Evolutionary conservation across 2,329 filamentous ascomycete species (phyloP).

Genomic region (Alternaria viburni): DNA sequence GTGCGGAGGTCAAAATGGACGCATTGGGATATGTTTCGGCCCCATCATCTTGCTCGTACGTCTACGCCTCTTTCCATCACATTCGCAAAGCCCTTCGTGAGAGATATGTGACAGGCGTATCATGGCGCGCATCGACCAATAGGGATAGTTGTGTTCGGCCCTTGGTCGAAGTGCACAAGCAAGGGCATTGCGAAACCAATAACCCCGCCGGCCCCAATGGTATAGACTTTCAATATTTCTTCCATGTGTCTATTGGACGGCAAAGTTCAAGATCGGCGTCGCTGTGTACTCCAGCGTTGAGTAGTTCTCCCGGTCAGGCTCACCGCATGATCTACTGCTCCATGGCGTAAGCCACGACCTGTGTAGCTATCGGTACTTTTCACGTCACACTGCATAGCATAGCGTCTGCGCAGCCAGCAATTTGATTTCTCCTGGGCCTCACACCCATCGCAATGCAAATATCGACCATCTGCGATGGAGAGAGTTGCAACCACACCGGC

Average conservation of each 20-base stretch:
- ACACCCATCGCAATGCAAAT: neutral
- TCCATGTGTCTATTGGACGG: neutral
- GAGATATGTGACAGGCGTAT: neutral
- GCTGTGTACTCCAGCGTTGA: neutral
- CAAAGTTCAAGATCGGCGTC: neutral
- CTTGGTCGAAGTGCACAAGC: neutral
- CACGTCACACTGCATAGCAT: neutral
- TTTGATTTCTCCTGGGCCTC: neutral
- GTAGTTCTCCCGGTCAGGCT: neutral
- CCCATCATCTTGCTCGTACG: neutral
- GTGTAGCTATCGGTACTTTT: neutral
- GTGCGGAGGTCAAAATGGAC: neutral
- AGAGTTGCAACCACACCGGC: conserved; percentile 1
- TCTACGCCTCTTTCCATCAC: neutral
- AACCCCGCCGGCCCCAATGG: neutral
- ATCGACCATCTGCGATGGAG: conserved; percentile 8
- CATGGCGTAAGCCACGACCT: conserved; percentile 1
- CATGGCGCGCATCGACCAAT: neutral
- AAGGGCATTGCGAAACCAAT: neutral
- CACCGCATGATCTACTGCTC: neutral
- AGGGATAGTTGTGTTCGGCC: neutral
- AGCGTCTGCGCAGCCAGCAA: neutral
- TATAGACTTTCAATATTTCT: neutral
- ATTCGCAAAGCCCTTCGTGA: neutral
- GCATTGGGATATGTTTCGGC: neutral